Base-by-base conservation (phyloP, 208 protist species). In the Trichomonas tenax region DNA sequence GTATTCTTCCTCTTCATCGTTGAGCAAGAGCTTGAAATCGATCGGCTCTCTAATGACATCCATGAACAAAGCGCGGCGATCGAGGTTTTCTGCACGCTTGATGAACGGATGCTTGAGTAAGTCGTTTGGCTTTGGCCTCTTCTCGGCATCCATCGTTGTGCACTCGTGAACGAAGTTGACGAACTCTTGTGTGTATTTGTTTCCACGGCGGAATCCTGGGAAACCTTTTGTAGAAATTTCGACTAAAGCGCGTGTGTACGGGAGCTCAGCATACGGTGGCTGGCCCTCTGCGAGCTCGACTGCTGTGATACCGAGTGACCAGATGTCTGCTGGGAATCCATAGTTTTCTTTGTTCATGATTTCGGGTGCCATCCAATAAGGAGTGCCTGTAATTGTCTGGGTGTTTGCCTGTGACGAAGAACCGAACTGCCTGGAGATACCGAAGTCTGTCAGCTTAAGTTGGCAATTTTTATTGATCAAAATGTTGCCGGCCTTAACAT, bases 401-500 rank as follows among this genome's bases (percentile, higher is more conserved):
- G 44, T 88, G 4, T 44, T 40, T 21, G 21, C 4, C 14, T 34
- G 3, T 40, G 26, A 41, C n/a, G 34, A 6, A 8, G 3, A 15
- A 1, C 63, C n/a, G 26, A 93, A 96, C 81, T 96, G 41, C 95
- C 45, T 58, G 14, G 49, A 84, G 23, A 97, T 96, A 49, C 97
- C 97, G 82, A 97, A 97, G 81, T 97, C 97, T 15, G 97, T 96
- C 10, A 97, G 49, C 45, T 97, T 97, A 41, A 96, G n/a, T 34
- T 9, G 10, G 26, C 96, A 96, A 0, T 96, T 10, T 0, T 45
- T 51, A 3, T 58, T 96, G 4, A 97, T 38, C 34, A 96, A 41
- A 49, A 72, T 89, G 72, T 97, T 97, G 15, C 93, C 96, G 40
- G 96, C 97, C 96, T 99, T 99, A 63, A 99, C 98, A 96, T 99